phyloP scores from a whole-genome alignment of 2,329 filamentous ascomycete genomes.

The Apiospora sp. region DNA sequence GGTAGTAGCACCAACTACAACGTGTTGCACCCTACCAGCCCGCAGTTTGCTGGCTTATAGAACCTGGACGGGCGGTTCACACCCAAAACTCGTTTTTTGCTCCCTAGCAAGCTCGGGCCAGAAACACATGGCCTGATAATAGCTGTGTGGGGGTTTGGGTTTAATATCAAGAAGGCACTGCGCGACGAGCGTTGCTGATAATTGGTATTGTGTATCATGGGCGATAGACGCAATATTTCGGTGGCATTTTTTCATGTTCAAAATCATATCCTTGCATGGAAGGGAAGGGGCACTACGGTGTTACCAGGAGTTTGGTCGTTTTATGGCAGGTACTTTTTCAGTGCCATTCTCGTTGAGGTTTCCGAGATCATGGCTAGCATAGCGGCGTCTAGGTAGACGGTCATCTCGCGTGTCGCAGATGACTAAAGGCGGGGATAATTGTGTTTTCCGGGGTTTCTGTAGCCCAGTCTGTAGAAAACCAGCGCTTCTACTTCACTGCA shows the following conservation, averaged over 20 bases:
- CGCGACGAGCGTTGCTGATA: slow-evolving; percentile 2
- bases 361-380: slow-evolving; percentile 10
- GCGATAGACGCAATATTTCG: slow-evolving; percentile 1
- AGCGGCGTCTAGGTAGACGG: slow-evolving; percentile 13
- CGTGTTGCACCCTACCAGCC: slow-evolving; percentile 42
- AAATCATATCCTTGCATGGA: slow-evolving; percentile 18
- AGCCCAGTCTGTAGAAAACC: slow-evolving; percentile 5
- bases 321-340: slow-evolving; percentile 2
- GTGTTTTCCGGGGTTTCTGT: background rate
- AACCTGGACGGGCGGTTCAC: background rate
- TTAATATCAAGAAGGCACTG: background rate
- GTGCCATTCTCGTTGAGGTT: background rate
- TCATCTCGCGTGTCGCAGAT: slow-evolving; percentile 3
- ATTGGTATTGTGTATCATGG: slow-evolving; percentile 10
- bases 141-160: background rate
- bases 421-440: slow-evolving; percentile 3
- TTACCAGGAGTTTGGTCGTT: slow-evolving; percentile 17
- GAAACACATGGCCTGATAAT: background rate
- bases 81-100: background rate
- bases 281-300: slow-evolving; percentile 9
- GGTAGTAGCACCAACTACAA: slow-evolving; percentile 39
- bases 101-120: background rate
- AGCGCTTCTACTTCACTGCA: slow-evolving; percentile 1
- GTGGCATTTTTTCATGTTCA: slow-evolving; percentile 16
- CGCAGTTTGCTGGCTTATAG: slow-evolving; percentile 45